A percentile compares a stretch with the other conserved stretches of the same genome.
These are phyloP conservation scores for Grifola frondosa DNA, from an alignment of 1,284 basidiomycete genomes.

Conservation along the genomic window DNA sequence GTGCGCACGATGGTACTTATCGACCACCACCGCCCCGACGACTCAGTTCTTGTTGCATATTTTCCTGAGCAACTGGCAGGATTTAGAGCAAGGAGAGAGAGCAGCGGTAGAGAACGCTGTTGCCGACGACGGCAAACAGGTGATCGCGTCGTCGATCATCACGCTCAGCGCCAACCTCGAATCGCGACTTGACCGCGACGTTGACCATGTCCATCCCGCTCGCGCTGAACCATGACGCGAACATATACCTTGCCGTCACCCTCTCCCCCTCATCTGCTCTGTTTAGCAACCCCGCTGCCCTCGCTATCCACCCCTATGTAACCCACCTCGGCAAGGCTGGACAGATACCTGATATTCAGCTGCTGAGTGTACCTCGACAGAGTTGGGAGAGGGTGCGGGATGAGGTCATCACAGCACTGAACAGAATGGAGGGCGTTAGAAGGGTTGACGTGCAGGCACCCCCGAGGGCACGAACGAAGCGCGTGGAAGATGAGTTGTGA, in stretches of 20 bases:
- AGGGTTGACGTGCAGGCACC: constrained; percentile 29
- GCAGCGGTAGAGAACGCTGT: too few species aligned
- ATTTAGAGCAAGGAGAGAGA: too few species aligned
- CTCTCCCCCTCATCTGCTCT: constrained; percentile 24
- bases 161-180: too few species aligned
- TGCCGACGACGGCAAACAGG: too few species aligned
- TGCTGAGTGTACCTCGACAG: constrained; percentile 28
- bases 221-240: constrained; percentile 24
- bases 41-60: too few species aligned
- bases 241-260: constrained; percentile 30
- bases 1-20: too few species aligned
- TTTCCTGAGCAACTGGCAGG: too few species aligned
- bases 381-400: constrained; percentile 23
- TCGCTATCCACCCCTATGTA: constrained; percentile 26
- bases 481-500: constrained; percentile 22
- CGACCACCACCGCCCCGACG: too few species aligned
- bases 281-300: constrained; percentile 19
- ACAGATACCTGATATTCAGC: constrained; percentile 29
- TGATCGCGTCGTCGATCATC: too few species aligned
- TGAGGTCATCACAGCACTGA: constrained; percentile 22
- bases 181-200: too few species aligned
- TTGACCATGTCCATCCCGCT: constrained; percentile 20
- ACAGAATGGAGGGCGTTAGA: constrained; percentile 24
- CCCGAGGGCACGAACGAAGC: constrained; percentile 23
- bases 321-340: constrained; percentile 29